Percentiles rank a stretch among this genome's conserved stretches.
Evolutionary conservation across 495 filamentous ascomycete species (phyloP).

Genomic region (Penicillium diatomitis): DNA sequence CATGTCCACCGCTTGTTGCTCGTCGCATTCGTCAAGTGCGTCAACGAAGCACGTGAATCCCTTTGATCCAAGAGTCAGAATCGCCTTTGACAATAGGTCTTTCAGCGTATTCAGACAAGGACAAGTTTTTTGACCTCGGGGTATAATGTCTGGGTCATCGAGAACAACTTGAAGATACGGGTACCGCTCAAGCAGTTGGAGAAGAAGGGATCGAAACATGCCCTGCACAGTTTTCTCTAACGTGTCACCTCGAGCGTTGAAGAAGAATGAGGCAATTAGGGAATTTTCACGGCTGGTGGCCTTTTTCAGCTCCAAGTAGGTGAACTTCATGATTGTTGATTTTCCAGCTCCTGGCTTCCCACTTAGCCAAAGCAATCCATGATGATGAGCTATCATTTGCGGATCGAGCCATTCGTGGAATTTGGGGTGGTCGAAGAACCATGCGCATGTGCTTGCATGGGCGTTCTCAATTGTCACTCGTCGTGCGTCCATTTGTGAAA

Average conservation of each 20-base stretch:
- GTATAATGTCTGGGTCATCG: slow-evolving; percentile 9
- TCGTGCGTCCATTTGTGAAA: slow-evolving; percentile 22
- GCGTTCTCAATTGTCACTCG: slow-evolving; percentile 15
- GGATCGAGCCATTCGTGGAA: slow-evolving; percentile 41
- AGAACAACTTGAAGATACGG: slow-evolving; percentile 19
- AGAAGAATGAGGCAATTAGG: slow-evolving; percentile 40
- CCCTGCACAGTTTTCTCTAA: slow-evolving; percentile 44
- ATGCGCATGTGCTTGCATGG: slow-evolving; percentile 36
- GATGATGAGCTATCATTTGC: slow-evolving; percentile 23
- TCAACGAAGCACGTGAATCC: slow-evolving; percentile 27
- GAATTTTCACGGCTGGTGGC: neutral
- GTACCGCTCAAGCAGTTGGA: slow-evolving; percentile 21
- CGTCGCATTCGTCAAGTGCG: slow-evolving; percentile 34
- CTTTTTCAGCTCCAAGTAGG: slow-evolving; percentile 14
- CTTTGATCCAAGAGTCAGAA: slow-evolving; percentile 13
- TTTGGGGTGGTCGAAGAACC: slow-evolving; percentile 33
- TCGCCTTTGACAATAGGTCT: slow-evolving; percentile 10
- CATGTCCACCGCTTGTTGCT: slow-evolving; percentile 27
- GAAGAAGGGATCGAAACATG: slow-evolving; percentile 46
- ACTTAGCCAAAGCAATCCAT: slow-evolving; percentile 49
- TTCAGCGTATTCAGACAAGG: slow-evolving; percentile 14
- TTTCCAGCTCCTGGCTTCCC: slow-evolving; percentile 50
- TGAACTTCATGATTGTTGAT: slow-evolving; percentile 44
- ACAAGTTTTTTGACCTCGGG: neutral
- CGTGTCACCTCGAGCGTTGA: slow-evolving; percentile 37